A percentile compares a stretch with the other conserved stretches of the same genome.
Conservation (phyloP, 139 green algal genomes). For the Trebouxia sp. region DNA sequence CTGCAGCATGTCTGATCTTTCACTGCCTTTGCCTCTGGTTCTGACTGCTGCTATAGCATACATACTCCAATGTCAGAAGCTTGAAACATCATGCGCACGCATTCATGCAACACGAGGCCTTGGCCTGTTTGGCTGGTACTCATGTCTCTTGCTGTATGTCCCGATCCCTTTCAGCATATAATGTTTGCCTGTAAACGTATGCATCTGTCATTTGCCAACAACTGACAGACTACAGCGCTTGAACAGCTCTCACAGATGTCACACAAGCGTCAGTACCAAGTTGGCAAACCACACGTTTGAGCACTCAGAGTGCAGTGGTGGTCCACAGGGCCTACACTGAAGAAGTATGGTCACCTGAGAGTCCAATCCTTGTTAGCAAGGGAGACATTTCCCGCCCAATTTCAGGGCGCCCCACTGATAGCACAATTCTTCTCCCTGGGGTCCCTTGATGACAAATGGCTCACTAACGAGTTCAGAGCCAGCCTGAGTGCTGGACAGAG, state of each 20-base stretch:
- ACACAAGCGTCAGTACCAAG: no score
- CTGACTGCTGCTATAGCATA: no score
- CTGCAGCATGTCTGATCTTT: no score
- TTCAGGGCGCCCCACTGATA: slow-evolving; percentile 47
- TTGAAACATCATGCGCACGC: no score
- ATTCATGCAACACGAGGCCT: no score
- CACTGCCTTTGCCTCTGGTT: no score
- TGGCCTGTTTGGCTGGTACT: no score
- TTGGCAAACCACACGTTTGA: not conserved
- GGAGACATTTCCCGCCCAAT: slow-evolving; percentile 42
- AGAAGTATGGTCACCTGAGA: slow-evolving; percentile 69
- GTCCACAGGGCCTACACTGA: slow-evolving; percentile 31
- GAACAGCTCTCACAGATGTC: not conserved
- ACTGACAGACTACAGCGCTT: not conserved
- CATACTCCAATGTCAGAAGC: no score
- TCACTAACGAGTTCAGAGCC: slow-evolving; percentile 60
- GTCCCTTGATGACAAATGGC: slow-evolving; percentile 62
- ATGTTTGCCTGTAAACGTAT: not conserved
- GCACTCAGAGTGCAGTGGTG: not conserved
- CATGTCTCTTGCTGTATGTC: no score
- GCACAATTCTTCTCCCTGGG: slow-evolving; percentile 77
- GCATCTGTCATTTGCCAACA: not conserved
- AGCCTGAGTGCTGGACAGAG: slow-evolving; percentile 51
- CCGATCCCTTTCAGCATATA: no score
- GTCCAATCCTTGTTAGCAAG: slow-evolving; percentile 54